These are phyloP conservation scores for Seiridium unicorne DNA, from an alignment of 2,329 filamentous ascomycete genomes.

Conservation along the genomic window DNA sequence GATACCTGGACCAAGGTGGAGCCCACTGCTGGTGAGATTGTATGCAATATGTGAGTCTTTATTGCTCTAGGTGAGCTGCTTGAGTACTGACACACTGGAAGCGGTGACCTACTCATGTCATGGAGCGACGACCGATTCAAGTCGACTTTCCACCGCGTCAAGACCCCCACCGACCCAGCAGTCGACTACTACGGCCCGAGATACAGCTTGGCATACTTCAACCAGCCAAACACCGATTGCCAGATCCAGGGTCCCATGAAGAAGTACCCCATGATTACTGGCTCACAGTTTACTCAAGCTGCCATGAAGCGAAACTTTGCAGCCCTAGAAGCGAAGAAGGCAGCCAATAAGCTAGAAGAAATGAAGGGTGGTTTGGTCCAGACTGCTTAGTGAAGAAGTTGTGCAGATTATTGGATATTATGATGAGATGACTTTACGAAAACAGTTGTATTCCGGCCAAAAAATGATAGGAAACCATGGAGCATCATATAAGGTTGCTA, in stretches of 20 bases:
- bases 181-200: slow-evolving; percentile 55
- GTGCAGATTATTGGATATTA: too few relatives aligned
- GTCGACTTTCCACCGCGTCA: slow-evolving; percentile 63
- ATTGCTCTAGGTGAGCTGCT: not conserved
- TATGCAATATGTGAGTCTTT: slow-evolving; percentile 55
- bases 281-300: slow-evolving; percentile 56
- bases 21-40: slow-evolving; percentile 49
- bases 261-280: slow-evolving; percentile 62
- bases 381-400: not conserved
- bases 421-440: too few relatives aligned
- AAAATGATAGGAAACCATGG: too few relatives aligned
- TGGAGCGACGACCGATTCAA: slow-evolving; percentile 69
- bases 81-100: slow-evolving; percentile 12
- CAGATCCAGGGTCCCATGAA: slow-evolving; percentile 58
- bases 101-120: slow-evolving; percentile 63
- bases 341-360: slow-evolving; percentile 14
- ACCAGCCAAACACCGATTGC: slow-evolving; percentile 58
- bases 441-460: too few relatives aligned
- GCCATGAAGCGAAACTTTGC: slow-evolving; percentile 57
- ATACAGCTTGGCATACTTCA: slow-evolving; percentile 67
- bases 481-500: too few relatives aligned
- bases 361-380: not conserved
- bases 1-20: slow-evolving; percentile 65
- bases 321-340: slow-evolving; percentile 47
- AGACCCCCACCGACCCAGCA: slow-evolving; percentile 53